These are phyloP conservation scores for Saccharomyces paradoxus DNA, from an alignment of 805 yeast genomes.

Conservation along the genomic window DNA sequence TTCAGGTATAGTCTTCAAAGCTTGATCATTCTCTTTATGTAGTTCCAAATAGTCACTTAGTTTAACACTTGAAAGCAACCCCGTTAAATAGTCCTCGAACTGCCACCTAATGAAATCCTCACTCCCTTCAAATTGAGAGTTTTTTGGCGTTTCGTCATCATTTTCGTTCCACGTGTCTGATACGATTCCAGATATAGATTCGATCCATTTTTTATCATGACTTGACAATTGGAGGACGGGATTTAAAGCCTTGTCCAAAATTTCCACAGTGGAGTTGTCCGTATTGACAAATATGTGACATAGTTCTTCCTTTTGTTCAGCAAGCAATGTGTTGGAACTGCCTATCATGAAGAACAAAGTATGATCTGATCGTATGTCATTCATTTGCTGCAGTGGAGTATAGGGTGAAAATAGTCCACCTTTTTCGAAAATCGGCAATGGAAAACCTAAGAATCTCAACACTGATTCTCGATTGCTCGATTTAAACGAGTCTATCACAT, in stretches of 20 bases:
- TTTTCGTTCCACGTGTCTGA: constrained; percentile 35
- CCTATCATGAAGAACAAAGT: constrained; percentile 71
- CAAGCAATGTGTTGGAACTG: constrained; percentile 73
- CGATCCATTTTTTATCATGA: constrained; percentile 72
- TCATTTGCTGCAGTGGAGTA: constrained; percentile 85
- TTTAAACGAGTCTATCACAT: constrained; percentile 57
- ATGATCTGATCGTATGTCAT: constrained; percentile 50
- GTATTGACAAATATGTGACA: constrained; percentile 70
- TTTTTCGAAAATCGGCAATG: constrained; percentile 73
- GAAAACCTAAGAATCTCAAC: constrained; percentile 75
- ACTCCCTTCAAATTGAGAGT: constrained; percentile 53
- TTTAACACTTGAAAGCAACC: constrained; percentile 65
- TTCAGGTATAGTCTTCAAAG: constrained; percentile 26
- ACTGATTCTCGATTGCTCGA: constrained; percentile 74
- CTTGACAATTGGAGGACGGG: constrained; percentile 41
- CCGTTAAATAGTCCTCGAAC: constrained; percentile 83
- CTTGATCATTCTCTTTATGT: constrained; percentile 32
- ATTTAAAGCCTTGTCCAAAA: constrained; percentile 36
- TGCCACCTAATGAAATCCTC: constrained; percentile 84
- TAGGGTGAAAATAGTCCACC: constrained; percentile 91
- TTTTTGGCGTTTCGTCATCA: constrained; percentile 34
- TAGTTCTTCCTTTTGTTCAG: constrained; percentile 51
- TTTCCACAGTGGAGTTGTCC: constrained; percentile 43
- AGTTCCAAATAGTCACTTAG: constrained; percentile 47
- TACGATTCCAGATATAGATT: constrained; percentile 45